Base-by-base conservation (phyloP, 139 green algal species). In the Asterochloris erici region DNA sequence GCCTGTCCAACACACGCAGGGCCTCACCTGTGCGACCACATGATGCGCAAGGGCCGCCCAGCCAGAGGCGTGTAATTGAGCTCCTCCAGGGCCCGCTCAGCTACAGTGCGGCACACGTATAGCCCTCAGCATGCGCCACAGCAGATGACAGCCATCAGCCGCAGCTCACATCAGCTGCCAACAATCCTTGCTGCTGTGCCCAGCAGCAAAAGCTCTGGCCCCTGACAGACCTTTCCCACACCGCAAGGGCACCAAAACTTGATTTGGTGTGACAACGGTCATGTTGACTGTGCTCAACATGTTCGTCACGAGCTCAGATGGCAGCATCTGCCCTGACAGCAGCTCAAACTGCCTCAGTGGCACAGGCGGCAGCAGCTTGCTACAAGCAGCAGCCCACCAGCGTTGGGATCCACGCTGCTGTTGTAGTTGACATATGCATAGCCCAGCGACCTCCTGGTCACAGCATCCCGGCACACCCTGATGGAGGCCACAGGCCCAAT, bases 401-500 rank as follows among this genome's bases (percentile, higher is more conserved):
- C 94, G 77, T 86, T 70, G 74, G 94, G 84, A 87, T 98, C 95
- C 81, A 97, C 79, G 12, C 88, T 86, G 74, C 84, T 87, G 87
- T 97, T 98, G 92, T 95, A 98, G 90, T 98, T 98, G 23, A 98
- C 95, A 82, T 98, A 98, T 21, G 94, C 95, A 79, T 98, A 98
- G 86, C 95, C 95, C 82, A 98, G 89, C 4, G 95, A 98, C 83
- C 94, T 92, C 81, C 94, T 91, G 27, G 95, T 98, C 16, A 98
- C 94, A 19, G 94, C 91, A 84, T 98, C 95, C 26, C 95, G 93
- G 92, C 95, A 98, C 26, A 98, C 94, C 73, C 94, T 91, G 84
- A 98, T 97, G 81, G 93, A 97, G 28, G 91, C 91, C 21, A 98
- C 95, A 26, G 94, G 93, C 62, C 95, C 95, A 28, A 97, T 87